phyloP scores from a whole-genome alignment of 176 grass and related monocot species.

The Otatea glauca region DNA sequence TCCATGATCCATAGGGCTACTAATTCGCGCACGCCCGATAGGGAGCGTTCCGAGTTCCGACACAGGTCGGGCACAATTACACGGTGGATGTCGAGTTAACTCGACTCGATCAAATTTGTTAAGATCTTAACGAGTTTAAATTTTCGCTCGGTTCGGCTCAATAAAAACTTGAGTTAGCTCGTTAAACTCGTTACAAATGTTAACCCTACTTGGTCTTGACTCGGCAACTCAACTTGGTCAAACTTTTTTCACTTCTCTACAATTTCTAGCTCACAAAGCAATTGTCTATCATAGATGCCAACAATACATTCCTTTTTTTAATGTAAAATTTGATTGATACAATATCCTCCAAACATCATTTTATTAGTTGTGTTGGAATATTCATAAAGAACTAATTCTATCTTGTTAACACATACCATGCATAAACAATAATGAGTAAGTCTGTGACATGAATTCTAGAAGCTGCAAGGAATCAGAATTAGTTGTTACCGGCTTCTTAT shows the following conservation, averaged over 20 bases:
- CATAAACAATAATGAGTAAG: conserved; percentile 52
- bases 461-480: conserved; percentile 38
- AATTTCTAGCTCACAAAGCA: conserved; percentile 23
- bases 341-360: conserved; percentile 50
- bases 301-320: conserved; percentile 45
- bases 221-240: too few relatives aligned
- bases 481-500: conserved; percentile 83
- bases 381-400: conserved; percentile 33
- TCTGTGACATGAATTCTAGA: conserved; percentile 26
- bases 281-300: conserved; percentile 45
- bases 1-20: too few relatives aligned
- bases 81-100: too few relatives aligned
- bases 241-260: not conserved
- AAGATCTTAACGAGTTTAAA: too few relatives aligned
- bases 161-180: too few relatives aligned
- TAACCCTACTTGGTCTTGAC: too few relatives aligned
- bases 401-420: not conserved
- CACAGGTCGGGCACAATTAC: too few relatives aligned
- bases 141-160: too few relatives aligned
- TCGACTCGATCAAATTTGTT: too few relatives aligned
- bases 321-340: conserved; percentile 35
- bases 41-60: too few relatives aligned
- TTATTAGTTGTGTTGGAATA: conserved; percentile 50
- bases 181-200: too few relatives aligned
- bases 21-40: too few relatives aligned